Conservation (phyloP, 2,329 filamentous ascomycete species). For the Colletotrichum tofieldiae region DNA sequence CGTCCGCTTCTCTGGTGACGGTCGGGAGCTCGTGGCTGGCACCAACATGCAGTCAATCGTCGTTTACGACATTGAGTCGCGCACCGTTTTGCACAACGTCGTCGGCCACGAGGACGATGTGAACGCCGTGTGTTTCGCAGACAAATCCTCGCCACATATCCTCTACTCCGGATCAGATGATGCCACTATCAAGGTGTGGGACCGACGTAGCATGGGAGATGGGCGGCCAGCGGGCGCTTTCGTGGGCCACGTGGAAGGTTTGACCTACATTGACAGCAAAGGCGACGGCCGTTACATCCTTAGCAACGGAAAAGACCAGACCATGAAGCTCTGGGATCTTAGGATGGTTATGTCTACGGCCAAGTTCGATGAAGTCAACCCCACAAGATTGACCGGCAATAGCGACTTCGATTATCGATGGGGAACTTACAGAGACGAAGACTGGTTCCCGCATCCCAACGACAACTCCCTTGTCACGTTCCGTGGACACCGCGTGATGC, state of each 20-base stretch:
- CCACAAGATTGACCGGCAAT: slow-evolving; percentile 65
- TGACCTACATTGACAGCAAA: slow-evolving; percentile 80
- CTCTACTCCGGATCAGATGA: slow-evolving; percentile 97
- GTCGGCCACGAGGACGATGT: slow-evolving; percentile 89
- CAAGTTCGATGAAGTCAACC: slow-evolving; percentile 70
- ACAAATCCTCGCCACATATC: slow-evolving; percentile 90
- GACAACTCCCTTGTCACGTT: slow-evolving; percentile 97
- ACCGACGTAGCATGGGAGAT: slow-evolving; percentile 91
- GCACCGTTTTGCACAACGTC: slow-evolving; percentile 81
- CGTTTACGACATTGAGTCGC: slow-evolving; percentile 92
- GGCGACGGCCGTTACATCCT: slow-evolving; percentile 86
- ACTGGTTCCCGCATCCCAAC: slow-evolving; percentile 81
- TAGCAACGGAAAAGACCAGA: slow-evolving; percentile 96
- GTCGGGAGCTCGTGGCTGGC: slow-evolving; percentile 90
- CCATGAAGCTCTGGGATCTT: slow-evolving; percentile 97
- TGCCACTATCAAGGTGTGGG: slow-evolving; percentile 95
- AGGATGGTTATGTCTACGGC: slow-evolving; percentile 88
- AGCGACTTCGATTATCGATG: slow-evolving; percentile 84
- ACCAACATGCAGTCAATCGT: slow-evolving; percentile 85
- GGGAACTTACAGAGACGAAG: slow-evolving; percentile 74
- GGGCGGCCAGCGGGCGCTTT: slow-evolving; percentile 79
- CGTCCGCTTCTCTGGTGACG: slow-evolving; percentile 92
- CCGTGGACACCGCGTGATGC: slow-evolving; percentile 88
- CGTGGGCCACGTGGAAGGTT: slow-evolving; percentile 76
- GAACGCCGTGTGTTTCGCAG: slow-evolving; percentile 96